Percentiles rank a stretch among this genome's conserved stretches.
phyloP scores from a whole-genome alignment of 2,329 filamentous ascomycete species.

The Coleophoma crateriformis region DNA sequence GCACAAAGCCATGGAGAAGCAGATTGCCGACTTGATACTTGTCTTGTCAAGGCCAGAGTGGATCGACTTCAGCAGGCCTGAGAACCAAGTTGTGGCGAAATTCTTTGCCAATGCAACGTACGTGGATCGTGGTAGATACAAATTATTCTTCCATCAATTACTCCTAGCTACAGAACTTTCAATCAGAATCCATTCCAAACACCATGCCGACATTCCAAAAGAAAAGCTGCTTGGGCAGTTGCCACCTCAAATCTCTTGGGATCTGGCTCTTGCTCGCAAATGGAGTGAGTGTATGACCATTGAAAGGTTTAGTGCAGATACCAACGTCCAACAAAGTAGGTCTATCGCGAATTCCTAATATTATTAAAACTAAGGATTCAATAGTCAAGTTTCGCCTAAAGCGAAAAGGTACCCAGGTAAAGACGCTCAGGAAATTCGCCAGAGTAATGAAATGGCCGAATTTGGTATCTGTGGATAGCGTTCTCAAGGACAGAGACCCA shows the following conservation, averaged over 20 bases:
- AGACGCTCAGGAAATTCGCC: slow-evolving; percentile 63
- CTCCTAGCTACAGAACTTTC: slow-evolving; percentile 68
- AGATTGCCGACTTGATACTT: slow-evolving; percentile 67
- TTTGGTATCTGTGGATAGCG: slow-evolving; percentile 55
- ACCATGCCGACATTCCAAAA: slow-evolving; percentile 58
- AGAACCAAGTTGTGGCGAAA: slow-evolving; percentile 68
- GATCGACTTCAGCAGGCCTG: slow-evolving; percentile 66
- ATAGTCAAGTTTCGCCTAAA: slow-evolving; percentile 57
- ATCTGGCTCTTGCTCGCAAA: slow-evolving; percentile 64
- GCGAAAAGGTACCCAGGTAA: slow-evolving; percentile 61
- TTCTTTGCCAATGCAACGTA: slow-evolving; percentile 61
- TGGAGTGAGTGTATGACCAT: slow-evolving; percentile 69
- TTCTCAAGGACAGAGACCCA: slow-evolving; percentile 48
- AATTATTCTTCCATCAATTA: slow-evolving; percentile 71
- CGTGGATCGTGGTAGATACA: slow-evolving; percentile 46
- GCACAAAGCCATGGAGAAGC: slow-evolving; percentile 60
- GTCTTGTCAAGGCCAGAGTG: slow-evolving; percentile 64
- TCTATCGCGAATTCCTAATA: background rate
- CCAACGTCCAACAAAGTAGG: slow-evolving; percentile 44
- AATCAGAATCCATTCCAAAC: slow-evolving; percentile 58
- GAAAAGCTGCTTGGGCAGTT: slow-evolving; percentile 59
- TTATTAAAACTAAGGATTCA: slow-evolving; percentile 1
- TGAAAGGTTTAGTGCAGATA: slow-evolving; percentile 48
- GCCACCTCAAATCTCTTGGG: slow-evolving; percentile 67
- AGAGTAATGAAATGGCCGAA: slow-evolving; percentile 75